Evolutionary conservation across 2,329 filamentous ascomycete genomes (phyloP).

Genomic region (Alternaria gansuensis): DNA sequence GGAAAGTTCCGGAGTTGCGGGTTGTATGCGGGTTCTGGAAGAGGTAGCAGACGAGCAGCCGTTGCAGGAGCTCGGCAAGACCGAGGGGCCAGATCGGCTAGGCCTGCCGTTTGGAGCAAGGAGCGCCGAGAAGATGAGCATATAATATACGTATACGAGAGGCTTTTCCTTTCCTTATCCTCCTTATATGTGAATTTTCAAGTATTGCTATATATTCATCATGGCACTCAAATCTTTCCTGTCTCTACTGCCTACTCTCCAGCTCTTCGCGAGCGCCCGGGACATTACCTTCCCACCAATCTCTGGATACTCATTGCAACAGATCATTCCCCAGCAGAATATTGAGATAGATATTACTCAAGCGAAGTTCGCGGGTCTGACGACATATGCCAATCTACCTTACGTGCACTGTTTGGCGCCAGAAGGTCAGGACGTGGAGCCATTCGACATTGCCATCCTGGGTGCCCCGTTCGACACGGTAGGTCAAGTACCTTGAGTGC

Average conservation of each 20-base stretch:
- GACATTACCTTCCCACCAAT: constrained; percentile 58
- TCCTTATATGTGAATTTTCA: not conserved
- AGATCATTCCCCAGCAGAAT: constrained; percentile 37
- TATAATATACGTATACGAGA: not conserved
- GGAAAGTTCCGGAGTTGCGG: not conserved
- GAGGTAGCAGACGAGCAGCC: constrained; percentile 17
- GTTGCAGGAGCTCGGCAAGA: constrained; percentile 5
- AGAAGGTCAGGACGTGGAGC: constrained; percentile 50
- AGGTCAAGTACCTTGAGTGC: constrained; percentile 23
- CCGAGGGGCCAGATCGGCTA: constrained; percentile 23
- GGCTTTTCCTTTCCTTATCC: not conserved
- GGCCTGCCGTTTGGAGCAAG: constrained; percentile 23
- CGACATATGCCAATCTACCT: constrained; percentile 59
- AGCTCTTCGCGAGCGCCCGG: constrained; percentile 33
- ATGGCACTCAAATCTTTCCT: constrained; percentile 14
- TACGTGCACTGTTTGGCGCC: constrained; percentile 59
- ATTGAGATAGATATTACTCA: constrained; percentile 42
- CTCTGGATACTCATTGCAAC: constrained; percentile 47
- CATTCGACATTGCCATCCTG: constrained; percentile 60
- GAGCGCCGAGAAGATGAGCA: constrained; percentile 12
- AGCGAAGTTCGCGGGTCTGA: constrained; percentile 54
- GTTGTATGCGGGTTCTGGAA: constrained; percentile 5
- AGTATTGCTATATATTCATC: not conserved
- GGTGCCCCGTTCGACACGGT: constrained; percentile 62
- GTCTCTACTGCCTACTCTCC: not conserved